Conservation (phyloP, 1,284 basidiomycete genomes). For the Naganishia liquefaciens region DNA sequence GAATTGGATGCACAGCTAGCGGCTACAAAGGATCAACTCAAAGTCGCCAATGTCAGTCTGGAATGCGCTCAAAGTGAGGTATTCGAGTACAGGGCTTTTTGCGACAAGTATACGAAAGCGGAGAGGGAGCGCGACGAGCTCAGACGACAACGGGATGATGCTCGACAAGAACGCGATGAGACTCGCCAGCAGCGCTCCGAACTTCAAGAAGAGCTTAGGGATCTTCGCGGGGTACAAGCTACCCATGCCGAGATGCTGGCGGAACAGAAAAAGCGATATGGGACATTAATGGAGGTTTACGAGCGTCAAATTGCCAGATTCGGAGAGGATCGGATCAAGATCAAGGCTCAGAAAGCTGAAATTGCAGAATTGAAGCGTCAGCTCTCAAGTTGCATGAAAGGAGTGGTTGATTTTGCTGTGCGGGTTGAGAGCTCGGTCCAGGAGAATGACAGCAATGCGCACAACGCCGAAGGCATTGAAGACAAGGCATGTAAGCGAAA, state of each 20-base stretch:
- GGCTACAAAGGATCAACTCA: too few species aligned
- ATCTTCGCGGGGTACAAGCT: neutral
- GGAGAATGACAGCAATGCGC: too few species aligned
- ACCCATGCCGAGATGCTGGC: neutral
- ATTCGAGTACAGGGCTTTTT: neutral
- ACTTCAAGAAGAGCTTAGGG: neutral
- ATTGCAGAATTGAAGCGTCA: constrained; percentile 7
- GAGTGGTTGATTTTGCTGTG: neutral
- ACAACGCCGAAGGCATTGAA: too few species aligned
- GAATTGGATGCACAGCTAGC: neutral
- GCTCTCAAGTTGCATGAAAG: neutral
- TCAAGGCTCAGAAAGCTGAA: constrained; percentile 13
- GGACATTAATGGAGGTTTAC: neutral
- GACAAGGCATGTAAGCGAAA: too few species aligned
- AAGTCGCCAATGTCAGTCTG: neutral
- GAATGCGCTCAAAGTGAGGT: constrained; percentile 1
- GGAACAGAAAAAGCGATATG: neutral
- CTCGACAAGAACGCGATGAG: neutral
- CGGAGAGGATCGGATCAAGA: neutral
- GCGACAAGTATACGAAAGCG: neutral
- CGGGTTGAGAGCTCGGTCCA: too few species aligned
- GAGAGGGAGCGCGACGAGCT: too few species aligned
- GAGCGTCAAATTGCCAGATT: neutral
- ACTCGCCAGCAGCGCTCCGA: neutral
- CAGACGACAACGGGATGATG: neutral